These are phyloP conservation scores for Lanmaoa pseudosensibilis DNA, from an alignment of 768 basidiomycete genomes.

Conservation along the genomic window DNA sequence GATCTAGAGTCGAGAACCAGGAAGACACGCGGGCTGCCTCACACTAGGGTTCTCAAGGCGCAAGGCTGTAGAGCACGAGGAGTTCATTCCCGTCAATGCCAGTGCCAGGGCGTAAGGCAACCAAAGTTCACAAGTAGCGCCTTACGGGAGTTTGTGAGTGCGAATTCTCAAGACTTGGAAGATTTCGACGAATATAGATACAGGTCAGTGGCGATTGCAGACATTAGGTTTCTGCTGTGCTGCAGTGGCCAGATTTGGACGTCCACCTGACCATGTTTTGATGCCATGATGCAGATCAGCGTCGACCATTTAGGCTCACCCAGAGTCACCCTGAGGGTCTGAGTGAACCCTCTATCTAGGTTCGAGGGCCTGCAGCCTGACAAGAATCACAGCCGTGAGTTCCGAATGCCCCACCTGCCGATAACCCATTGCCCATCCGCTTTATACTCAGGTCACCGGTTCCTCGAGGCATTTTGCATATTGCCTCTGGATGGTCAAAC, in stretches of 20 bases:
- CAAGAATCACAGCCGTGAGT: slow-evolving; percentile 3
- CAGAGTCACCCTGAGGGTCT: not conserved
- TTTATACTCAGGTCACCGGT: slow-evolving; percentile 6
- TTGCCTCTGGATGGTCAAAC: slow-evolving; percentile 15
- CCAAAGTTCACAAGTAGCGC: not conserved
- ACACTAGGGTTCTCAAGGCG: not conserved
- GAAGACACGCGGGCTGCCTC: not conserved
- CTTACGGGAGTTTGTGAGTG: not conserved
- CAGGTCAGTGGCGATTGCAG: too few species aligned
- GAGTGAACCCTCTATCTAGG: not conserved
- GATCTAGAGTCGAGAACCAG: slow-evolving; percentile 7
- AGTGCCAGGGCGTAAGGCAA: not conserved
- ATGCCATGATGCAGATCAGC: slow-evolving; percentile 5
- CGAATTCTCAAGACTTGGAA: not conserved
- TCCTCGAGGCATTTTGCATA: slow-evolving; percentile 4
- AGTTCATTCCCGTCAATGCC: slow-evolving; percentile 4
- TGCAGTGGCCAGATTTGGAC: not conserved
- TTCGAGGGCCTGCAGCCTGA: slow-evolving; percentile 1
- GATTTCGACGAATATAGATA: not conserved
- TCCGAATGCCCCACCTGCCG: not conserved
- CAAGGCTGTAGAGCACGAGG: not conserved
- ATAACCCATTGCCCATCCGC: slow-evolving; percentile 11
- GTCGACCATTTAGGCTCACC: not conserved
- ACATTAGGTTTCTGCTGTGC: not conserved
- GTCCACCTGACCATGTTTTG: not conserved